phyloP scores from a whole-genome alignment of 768 basidiomycete genomes.

The Cubamyces sp. region DNA sequence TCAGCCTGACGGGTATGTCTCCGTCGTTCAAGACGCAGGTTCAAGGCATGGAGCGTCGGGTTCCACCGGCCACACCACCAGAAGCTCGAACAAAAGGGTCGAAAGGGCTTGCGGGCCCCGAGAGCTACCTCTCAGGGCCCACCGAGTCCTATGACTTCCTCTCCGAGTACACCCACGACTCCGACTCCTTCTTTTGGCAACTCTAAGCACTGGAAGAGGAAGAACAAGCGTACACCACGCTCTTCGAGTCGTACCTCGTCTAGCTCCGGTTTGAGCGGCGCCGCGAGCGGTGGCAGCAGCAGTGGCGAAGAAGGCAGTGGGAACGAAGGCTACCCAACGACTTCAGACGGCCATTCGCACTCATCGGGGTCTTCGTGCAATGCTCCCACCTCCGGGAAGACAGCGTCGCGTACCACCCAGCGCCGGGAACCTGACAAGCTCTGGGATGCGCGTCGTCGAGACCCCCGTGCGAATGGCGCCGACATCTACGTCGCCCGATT shows the following conservation, averaged over 20 bases:
- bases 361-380: background rate
- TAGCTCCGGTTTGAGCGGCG: background rate
- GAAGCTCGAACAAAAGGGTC: conserved; percentile 31
- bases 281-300: background rate
- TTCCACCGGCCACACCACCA: conserved; percentile 32
- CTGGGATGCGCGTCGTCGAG: conserved; percentile 42
- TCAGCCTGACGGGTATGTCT: conserved; percentile 52
- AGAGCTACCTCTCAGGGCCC: conserved; percentile 23
- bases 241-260: conserved; percentile 10
- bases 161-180: background rate
- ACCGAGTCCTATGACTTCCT: background rate
- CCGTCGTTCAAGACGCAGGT: conserved; percentile 59
- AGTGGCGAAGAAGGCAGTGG: conserved; percentile 17
- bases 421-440: conserved; percentile 29
- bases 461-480: conserved; percentile 51
- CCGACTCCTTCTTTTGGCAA: background rate
- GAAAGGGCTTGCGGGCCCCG: conserved; percentile 28
- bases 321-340: conserved; percentile 8
- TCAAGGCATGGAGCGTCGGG: conserved; percentile 44
- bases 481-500: conserved; percentile 59
- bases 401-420: conserved; percentile 2
- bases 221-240: conserved; percentile 11
- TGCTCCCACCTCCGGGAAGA: conserved; percentile 2
- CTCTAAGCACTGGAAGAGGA: conserved; percentile 22
- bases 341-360: background rate